Conservation (phyloP, 495 filamentous ascomycete species). For the Aspergillus hancockii region DNA sequence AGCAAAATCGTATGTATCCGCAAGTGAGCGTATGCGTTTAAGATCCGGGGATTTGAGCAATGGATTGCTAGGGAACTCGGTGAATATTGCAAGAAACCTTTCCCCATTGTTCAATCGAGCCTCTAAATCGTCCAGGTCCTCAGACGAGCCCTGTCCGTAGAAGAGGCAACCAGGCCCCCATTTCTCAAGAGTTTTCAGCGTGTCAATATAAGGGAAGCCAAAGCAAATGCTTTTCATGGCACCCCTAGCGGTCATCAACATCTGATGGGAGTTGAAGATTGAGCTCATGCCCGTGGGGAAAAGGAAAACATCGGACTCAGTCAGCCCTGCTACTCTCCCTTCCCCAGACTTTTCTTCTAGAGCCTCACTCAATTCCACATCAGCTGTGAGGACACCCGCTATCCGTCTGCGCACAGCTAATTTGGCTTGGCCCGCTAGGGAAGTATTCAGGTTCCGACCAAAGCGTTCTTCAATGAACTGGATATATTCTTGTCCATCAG, state of each 20-base stretch:
- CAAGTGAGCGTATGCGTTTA: constrained; percentile 71
- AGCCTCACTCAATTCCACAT: constrained; percentile 69
- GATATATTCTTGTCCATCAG: constrained; percentile 65
- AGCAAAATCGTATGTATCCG: constrained; percentile 82
- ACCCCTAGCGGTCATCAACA: constrained; percentile 58
- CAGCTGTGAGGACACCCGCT: constrained; percentile 76
- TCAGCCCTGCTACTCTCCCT: constrained; percentile 66
- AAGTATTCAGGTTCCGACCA: constrained; percentile 82
- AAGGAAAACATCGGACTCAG: constrained; percentile 86
- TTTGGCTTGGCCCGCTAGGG: constrained; percentile 78
- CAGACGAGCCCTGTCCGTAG: constrained; percentile 79
- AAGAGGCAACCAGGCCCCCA: constrained; percentile 91
- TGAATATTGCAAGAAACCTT: constrained; percentile 81
- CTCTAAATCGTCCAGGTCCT: constrained; percentile 88
- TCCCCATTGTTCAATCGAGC: constrained; percentile 69
- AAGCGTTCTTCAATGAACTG: constrained; percentile 94
- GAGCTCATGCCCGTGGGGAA: constrained; percentile 92
- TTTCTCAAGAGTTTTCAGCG: constrained; percentile 90
- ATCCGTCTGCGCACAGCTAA: constrained; percentile 83
- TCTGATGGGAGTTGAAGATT: constrained; percentile 85
- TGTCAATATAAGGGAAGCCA: constrained; percentile 94
- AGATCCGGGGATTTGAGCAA: constrained; percentile 84
- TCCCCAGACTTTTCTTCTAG: constrained; percentile 45
- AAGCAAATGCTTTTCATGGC: constrained; percentile 39
- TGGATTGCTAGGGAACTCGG: constrained; percentile 93